Percentiles rank a stretch among this genome's conserved stretches.
These are phyloP conservation scores for Oidiodendron maius DNA, from an alignment of 495 filamentous ascomycete species.

Conservation along the genomic window DNA sequence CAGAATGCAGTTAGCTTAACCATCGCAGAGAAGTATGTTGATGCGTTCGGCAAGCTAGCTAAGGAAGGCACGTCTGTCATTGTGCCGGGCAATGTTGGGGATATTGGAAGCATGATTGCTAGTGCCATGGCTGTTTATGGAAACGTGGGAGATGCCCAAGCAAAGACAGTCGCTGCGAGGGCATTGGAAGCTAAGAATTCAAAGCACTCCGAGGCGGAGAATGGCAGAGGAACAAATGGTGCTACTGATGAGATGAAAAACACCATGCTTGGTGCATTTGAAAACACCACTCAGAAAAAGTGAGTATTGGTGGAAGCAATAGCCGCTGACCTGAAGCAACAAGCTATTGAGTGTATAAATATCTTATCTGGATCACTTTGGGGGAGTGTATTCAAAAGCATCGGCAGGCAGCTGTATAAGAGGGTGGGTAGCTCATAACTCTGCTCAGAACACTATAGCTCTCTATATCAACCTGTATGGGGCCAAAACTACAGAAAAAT, in stretches of 20 bases:
- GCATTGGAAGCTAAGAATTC: slow-evolving; percentile 23
- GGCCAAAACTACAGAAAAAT: slow-evolving; percentile 2
- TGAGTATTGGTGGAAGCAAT: slow-evolving; percentile 18
- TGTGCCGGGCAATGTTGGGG: slow-evolving; percentile 95
- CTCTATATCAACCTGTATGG: too few relatives aligned
- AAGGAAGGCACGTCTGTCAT: slow-evolving; percentile 92
- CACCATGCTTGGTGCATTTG: slow-evolving; percentile 47
- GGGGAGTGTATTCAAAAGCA: too few relatives aligned
- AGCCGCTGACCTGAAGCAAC: not conserved
- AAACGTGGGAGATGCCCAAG: slow-evolving; percentile 83
- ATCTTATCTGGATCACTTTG: too few relatives aligned
- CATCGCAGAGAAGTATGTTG: slow-evolving; percentile 97
- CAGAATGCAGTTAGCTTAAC: slow-evolving; percentile 77
- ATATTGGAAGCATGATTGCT: slow-evolving; percentile 95
- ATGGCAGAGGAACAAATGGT: slow-evolving; percentile 13
- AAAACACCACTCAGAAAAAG: slow-evolving; percentile 40
- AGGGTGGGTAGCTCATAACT: slow-evolving; percentile 2
- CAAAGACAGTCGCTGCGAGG: slow-evolving; percentile 56
- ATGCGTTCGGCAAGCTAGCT: slow-evolving; percentile 85
- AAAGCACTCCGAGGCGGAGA: slow-evolving; percentile 11
- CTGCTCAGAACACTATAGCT: slow-evolving; percentile 11
- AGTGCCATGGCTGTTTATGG: slow-evolving; percentile 94
- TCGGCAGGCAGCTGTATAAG: not conserved
- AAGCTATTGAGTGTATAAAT: not conserved
- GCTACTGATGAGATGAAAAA: slow-evolving; percentile 39